Evolutionary conservation across 495 filamentous ascomycete species (phyloP), one percentile per base, ranked within the genome.

Genomic region (Penicillium lagena): DNA sequence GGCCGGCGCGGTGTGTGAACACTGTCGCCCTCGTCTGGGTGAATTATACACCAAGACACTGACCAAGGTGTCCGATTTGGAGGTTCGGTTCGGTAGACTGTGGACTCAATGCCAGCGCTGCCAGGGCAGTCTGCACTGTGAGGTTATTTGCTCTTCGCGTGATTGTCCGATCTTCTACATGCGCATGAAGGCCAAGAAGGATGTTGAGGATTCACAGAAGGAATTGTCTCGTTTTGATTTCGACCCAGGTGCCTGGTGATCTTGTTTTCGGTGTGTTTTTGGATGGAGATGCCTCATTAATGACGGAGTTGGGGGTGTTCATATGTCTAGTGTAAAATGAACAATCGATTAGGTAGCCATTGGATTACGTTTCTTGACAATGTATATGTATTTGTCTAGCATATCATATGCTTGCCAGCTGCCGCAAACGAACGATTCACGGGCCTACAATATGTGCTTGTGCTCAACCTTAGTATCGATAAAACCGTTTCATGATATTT

Each of bases 121-220:
- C 62, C 93, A 99, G 68, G 93, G 91, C 11, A 95, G 89, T 62
- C 81, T 99, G 76, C 93, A 99, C 68, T 89, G 85, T 58, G 91
- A 99, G 68, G 93, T 99, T 15, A 97, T 99, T 51, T 99, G 93
- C 73, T 88, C 83, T 34, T 90, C 85, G 51, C 86, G 86, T 58
- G 93, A 99, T 68, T 99, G 93, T 59, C 93, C 93, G 4, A 99
- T 99, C 51, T 99, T 96, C 69, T 99, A 99, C 60, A 99, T 97
- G 93, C 84, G 93, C 5, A 99, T 99, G 93, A 99, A 99, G 72
- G 90, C 90, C 22, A 95, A 95, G 80, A 99, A 97, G 72, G 93
- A 99, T 62, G 81, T 97, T 35, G 90, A 96, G 64, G 93, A 99
- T 71, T 81, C 79, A 4, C 89, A 89, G 47, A 96, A 87, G 73